Evolutionary conservation across 805 yeast genomes (phyloP), one percentile per base, ranked within the genome.

Genomic region (Kodamaea kakaduensis): DNA sequence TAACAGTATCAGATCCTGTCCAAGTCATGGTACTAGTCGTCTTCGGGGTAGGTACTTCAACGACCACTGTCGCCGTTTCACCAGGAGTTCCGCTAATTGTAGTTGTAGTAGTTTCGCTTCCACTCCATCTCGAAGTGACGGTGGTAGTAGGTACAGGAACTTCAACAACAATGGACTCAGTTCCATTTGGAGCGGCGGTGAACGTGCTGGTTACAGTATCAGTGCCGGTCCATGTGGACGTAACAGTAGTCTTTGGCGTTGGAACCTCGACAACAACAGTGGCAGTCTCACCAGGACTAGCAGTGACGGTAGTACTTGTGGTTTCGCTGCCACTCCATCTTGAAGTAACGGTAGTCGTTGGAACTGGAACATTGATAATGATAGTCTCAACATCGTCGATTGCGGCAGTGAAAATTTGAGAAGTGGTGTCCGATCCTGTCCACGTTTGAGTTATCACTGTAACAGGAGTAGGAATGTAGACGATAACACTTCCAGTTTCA

Each of bases 241-340:
- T 19, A 6, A 19, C 22, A 7, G 22, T 19, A 19, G 22, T 19
- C 22, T 19, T 19, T 7, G 22, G 22, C 6, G 22, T 19, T 7
- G 22, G 22, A 6, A 19, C 22, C 22, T 19, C 22, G 9, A 19
- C 9, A 19, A 19, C 9, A 6, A 9, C 47, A 5, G 46, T 43
- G 9, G 26, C 19, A 1, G 44, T 37, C n/a, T 48, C 41, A 13
- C 43, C 34, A 5, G 51, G 50, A 10, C 37, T 44, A 5, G 42
- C 40, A 6, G 40, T 33, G 13, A 24, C 14, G 12, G 36, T 24
- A 16, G 29, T 14, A 13, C 13, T 25, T 4, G 17, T 6, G 26
- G 17, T 3, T 14, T 19, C 22, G 9, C 22, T 19, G 9, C 22
- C 22, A 19, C 22, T 19, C 22, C 22, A 19, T 19, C 22, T 17